A percentile compares a stretch with the other conserved stretches of the same genome.
phyloP scores from a whole-genome alignment of 2,329 filamentous ascomycete genomes.

The Fusarium veterinarium region DNA sequence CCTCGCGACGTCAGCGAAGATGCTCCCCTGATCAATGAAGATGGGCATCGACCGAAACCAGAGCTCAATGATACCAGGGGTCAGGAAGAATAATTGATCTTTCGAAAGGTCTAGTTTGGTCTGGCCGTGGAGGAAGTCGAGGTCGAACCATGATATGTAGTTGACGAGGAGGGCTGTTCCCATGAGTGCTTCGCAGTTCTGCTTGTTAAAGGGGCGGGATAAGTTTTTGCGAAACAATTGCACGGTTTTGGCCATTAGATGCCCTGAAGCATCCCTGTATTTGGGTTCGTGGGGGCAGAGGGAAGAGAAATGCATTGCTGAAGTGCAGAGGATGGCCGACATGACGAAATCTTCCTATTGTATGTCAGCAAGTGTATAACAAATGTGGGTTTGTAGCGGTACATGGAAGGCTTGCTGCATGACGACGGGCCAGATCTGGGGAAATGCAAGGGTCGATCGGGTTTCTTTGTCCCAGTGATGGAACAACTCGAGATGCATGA shows the following conservation, averaged over 20 bases:
- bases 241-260: fast-evolving
- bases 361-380: fast-evolving
- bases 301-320: not conserved
- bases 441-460: not conserved
- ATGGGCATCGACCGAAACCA: not conserved
- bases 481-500: not conserved
- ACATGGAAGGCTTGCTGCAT: not conserved
- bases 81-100: not conserved
- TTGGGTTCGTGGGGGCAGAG: not conserved
- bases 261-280: not conserved
- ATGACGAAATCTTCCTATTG: not conserved
- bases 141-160: not conserved
- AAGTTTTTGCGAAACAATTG: not conserved
- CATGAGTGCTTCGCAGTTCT: not conserved
- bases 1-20: fast-evolving
- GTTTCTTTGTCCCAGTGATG: not conserved
- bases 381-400: not conserved
- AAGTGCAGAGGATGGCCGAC: not conserved
- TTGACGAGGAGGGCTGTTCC: not conserved
- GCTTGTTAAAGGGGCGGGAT: not conserved
- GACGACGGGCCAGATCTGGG: not conserved
- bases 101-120: not conserved
- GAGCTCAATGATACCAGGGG: not conserved
- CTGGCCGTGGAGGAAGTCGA: not conserved
- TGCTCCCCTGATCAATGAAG: not conserved